Base-by-base conservation (phyloP, 345 rosid genomes). In the Capsella bursapastoris region DNA sequence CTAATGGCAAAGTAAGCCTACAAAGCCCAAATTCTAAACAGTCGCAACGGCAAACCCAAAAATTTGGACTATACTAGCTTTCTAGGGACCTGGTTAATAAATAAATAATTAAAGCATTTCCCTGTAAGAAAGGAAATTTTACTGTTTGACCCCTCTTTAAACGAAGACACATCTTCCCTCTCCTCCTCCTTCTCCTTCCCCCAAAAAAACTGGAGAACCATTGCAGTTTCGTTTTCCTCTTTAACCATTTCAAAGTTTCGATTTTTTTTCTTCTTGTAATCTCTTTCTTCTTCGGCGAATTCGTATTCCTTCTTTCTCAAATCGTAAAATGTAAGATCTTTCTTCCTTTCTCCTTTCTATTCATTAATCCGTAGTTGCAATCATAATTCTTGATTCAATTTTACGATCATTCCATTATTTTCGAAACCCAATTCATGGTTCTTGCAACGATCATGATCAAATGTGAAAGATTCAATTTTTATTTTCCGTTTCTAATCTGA, bases 131-230 rank as follows among this genome's bases (percentile, higher is more conserved):
- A 11, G 2, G 2, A 9, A 10, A n/a, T 41, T 2, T 27, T 37
- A 6, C 3, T 13, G 14, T 51, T 53, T n/a, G 1, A 28, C 10
- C 38, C 71, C 18, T 13, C 41, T 18, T 48, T 11, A 2, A 34
- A 37, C 11, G 3, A 6, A 34, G 8, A 34, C 8, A 34, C 15
- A 41, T 45, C 16, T 49, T 49, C 34, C 50, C 49, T 29, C 50
- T 15, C 29, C 72, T 9, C 40, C 40, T 8, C 8, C 9, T 37
- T 14, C 8, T 56, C 10, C 55, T 7, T 48, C 10, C 53, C 64
- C 73, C 68, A 38, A 50, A 9, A 71, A 72, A 62, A 0, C 61
- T 51, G 76, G 69, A 62, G 62, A 50, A 72, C 69, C 76, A 61
- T 11, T 62, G 16, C 75, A 71, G 41, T 25, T 50, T 16, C 40